phyloP scores from a whole-genome alignment of 352 stramenopile species.

The Pythium chondricola region DNA sequence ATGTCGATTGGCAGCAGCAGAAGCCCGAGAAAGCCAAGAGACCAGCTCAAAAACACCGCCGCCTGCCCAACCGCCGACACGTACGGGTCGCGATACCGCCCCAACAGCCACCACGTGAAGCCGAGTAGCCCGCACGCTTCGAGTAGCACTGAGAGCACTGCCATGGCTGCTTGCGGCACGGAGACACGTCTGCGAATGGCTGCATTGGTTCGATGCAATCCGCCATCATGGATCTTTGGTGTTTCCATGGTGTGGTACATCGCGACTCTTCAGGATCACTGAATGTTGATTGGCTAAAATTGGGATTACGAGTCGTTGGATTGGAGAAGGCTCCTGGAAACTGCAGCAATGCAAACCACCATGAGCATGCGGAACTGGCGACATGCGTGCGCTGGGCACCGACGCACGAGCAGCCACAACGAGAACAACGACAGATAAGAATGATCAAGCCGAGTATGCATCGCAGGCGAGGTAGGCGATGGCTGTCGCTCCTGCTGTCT shows the following conservation, averaged over 20 bases:
- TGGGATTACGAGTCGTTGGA: neutral
- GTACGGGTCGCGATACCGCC: conserved; percentile 43
- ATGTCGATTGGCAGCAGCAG: conserved; percentile 63
- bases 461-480: neutral
- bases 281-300: conserved; percentile 2
- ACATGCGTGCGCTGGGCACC: neutral
- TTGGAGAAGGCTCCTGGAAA: neutral
- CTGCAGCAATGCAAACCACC: neutral
- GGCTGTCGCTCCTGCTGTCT: neutral
- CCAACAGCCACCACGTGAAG: conserved; percentile 58
- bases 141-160: conserved; percentile 31
- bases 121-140: conserved; percentile 38
- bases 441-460: neutral
- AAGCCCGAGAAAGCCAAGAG: conserved; percentile 49
- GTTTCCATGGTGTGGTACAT: neutral
- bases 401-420: neutral
- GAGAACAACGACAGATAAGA: neutral
- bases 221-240: neutral
- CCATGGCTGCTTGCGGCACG: conserved; percentile 22
- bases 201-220: neutral
- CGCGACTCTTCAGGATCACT: neutral
- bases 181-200: neutral
- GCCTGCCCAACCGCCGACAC: conserved; percentile 27
- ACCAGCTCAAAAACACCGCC: conserved; percentile 55
- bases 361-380: neutral